Base-by-base conservation (phyloP, 192 early-diverging fungal species). In the Rhizoclosmatium globosum region DNA sequence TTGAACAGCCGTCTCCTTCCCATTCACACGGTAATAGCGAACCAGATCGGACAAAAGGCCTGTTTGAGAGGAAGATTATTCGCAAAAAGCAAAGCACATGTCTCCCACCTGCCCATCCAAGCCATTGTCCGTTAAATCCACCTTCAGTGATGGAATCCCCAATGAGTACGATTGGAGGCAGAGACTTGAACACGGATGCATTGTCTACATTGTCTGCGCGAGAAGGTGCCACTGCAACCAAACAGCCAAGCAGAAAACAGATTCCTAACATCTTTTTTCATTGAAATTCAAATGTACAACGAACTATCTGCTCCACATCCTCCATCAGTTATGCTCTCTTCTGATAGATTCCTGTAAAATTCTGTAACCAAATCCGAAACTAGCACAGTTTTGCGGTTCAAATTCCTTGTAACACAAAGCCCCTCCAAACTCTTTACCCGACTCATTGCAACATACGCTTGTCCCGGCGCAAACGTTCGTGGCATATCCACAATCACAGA, bases 371-470 rank as follows among this genome's bases (percentile, higher is more conserved):
- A 39, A 41, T 66, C 47, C 43, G 41, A 59, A 17, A 64, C 71
- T 9, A 75, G 46, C 23, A 87, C 72, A 38, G 57, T 47, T 38
- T 64, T 64, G 31, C 50, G 66, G 4, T 15, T 38, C 41, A 85
- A 80, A 39, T 31, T 13, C 50, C 60, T 23, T 47, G 84, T 41
- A 46, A 80, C 56, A 38, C 45, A 39, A 58, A 88, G 68, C 48
- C 87, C 87, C n/a, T 82, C 81, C 80, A 86, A 60, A 46, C 65
- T 81, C 69, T 77, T 79, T 2, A 73, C 84, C 42, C 87, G 42
- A 46, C 73, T 78, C n/a, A 89, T 60, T 17, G 85, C 87, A 4
- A 87, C 87, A 75, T 89, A 89, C 23, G 80, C 85, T 76, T 87
- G 85, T 11, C 87, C 87, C n/a, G 76, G 47, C 66, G 83, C 85